phyloP scores from a whole-genome alignment of 441 rosid species.

The Brassica hybrid region DNA sequence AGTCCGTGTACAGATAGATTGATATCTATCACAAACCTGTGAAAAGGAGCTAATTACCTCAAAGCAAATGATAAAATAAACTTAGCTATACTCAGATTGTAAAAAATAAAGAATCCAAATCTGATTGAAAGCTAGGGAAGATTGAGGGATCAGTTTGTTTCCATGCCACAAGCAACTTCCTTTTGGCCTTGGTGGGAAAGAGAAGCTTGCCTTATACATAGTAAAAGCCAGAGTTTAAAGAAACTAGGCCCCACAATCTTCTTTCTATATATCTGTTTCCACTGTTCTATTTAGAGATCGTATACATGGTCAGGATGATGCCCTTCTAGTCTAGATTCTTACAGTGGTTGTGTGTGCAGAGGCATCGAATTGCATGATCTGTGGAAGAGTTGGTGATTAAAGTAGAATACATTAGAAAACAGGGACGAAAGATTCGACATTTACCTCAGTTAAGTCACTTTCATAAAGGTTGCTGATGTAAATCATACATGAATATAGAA shows the following conservation, averaged over 20 bases:
- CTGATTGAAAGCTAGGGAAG: conserved; percentile 40
- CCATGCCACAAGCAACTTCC: conserved; percentile 46
- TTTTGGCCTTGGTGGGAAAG: conserved; percentile 43
- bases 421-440: conserved; percentile 9
- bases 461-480: not conserved
- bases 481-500: conserved; percentile 1
- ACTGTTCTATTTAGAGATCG: conserved; percentile 31
- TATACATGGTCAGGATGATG: conserved; percentile 39
- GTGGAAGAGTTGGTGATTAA: conserved; percentile 12
- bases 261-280: conserved; percentile 35
- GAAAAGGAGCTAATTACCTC: conserved; percentile 24
- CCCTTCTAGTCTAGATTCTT: conserved; percentile 40
- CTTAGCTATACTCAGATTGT: conserved; percentile 15
- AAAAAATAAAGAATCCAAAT: conserved; percentile 30
- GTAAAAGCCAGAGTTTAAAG: conserved; percentile 42
- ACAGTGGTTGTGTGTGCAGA: conserved; percentile 37
- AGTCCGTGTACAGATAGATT: no score
- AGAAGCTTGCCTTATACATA: conserved; percentile 40
- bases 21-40: not conserved
- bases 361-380: conserved; percentile 39
- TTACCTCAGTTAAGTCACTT: conserved; percentile 35
- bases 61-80: not conserved
- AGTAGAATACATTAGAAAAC: conserved; percentile 17
- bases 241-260: conserved; percentile 37
- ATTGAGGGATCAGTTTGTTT: conserved; percentile 32